phyloP scores from a whole-genome alignment of 163 green algal species.

The Prototheca cutis region DNA sequence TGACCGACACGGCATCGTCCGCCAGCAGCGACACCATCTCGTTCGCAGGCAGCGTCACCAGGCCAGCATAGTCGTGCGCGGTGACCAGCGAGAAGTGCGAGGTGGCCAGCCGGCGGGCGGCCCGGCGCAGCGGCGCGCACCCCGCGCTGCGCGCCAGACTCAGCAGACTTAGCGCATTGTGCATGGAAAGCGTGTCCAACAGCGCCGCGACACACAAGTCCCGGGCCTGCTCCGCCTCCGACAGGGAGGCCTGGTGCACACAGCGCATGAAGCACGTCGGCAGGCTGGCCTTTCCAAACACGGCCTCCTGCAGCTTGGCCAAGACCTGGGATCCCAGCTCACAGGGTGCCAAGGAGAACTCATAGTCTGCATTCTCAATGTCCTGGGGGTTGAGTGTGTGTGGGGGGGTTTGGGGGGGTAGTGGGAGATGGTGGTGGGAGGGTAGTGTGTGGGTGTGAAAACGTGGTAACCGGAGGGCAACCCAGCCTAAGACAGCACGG shows the following conservation, averaged over 20 bases:
- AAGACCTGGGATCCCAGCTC: conserved; percentile 4
- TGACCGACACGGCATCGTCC: conserved; percentile 15
- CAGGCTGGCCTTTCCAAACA: conserved; percentile 7
- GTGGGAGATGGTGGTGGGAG: no score
- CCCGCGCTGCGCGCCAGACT: conserved; percentile 3
- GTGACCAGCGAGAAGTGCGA: conserved; percentile 1
- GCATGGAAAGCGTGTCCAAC: conserved; percentile 6
- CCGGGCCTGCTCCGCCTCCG: conserved; percentile 2
- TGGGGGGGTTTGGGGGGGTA: no score
- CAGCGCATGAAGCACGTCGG: conserved; percentile 2
- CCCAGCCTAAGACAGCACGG: no score
- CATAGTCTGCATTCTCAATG: conserved; percentile 3
- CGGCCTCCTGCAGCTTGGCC: conserved; percentile 6
- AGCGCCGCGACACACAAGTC: conserved; percentile 15
- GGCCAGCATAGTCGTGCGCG: conserved; percentile 6
- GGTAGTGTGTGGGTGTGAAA: no score
- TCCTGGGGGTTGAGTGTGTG: no score
- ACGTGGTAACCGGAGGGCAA: no score
- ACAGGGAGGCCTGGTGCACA: conserved; percentile 3
- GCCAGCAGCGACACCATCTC: conserved; percentile 11
- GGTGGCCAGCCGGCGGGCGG: conserved; percentile 2
- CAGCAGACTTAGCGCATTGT: conserved; percentile 19
- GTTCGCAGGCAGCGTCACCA: conserved; percentile 2
- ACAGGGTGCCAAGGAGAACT: conserved; percentile 3
- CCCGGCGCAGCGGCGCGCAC: conserved; percentile 7